These are phyloP conservation scores for Hygrophorus pudorinus DNA, from an alignment of 768 basidiomycete species.

Conservation along the genomic window DNA sequence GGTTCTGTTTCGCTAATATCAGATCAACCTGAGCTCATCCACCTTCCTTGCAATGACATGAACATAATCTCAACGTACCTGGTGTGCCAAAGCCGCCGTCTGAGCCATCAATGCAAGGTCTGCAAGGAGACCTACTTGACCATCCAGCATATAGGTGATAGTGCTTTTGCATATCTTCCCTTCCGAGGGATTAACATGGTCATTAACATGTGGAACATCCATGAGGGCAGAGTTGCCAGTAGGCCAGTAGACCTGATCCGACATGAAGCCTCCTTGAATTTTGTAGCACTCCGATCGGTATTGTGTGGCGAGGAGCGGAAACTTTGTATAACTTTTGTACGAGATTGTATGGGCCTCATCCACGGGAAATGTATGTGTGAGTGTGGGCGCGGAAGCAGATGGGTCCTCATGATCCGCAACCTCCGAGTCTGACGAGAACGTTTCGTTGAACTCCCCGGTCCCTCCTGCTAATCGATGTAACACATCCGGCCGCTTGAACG, in stretches of 20 bases:
- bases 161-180: slow-evolving; percentile 43
- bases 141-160: slow-evolving; percentile 65
- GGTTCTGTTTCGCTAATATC: slow-evolving; percentile 44
- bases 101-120: slow-evolving; percentile 63
- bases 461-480: slow-evolving; percentile 36
- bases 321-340: slow-evolving; percentile 47
- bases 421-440: not conserved
- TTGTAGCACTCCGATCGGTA: slow-evolving; percentile 50
- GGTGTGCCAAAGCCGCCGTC: slow-evolving; percentile 53
- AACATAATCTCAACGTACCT: slow-evolving; percentile 30
- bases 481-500: slow-evolving; percentile 37
- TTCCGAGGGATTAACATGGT: slow-evolving; percentile 14
- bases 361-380: slow-evolving; percentile 9
- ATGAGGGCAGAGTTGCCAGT: slow-evolving; percentile 18
- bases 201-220: slow-evolving; percentile 26
- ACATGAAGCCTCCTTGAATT: slow-evolving; percentile 34
- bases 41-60: not conserved
- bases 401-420: slow-evolving; percentile 6
- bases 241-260: slow-evolving; percentile 46
- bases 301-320: slow-evolving; percentile 47
- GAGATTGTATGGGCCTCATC: slow-evolving; percentile 28
- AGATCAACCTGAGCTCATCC: slow-evolving; percentile 7
- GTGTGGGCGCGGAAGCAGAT: slow-evolving; percentile 3
- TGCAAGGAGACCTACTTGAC: slow-evolving; percentile 51
- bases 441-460: slow-evolving; percentile 6